Evolutionary conservation across 352 stramenopile genomes (phyloP).

Genomic region (Phytophthora cactorum): DNA sequence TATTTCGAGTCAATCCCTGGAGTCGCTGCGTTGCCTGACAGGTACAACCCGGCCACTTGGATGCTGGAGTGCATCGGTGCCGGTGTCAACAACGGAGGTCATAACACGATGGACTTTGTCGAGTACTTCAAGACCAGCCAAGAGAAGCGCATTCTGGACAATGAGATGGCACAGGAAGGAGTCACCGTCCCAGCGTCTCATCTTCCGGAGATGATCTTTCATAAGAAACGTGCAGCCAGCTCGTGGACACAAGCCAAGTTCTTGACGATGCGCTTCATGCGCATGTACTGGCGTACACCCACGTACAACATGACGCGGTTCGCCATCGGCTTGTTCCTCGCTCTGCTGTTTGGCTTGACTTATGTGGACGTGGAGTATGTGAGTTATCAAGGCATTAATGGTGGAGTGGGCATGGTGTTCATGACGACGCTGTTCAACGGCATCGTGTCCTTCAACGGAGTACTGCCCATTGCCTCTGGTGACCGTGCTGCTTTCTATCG

Average conservation of each 20-base stretch:
- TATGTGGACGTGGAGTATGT: constrained; percentile 34
- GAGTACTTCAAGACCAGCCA: constrained; percentile 28
- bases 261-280: constrained; percentile 36
- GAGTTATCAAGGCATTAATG: constrained; percentile 39
- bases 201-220: constrained; percentile 33
- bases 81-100: constrained; percentile 78
- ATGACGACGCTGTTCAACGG: constrained; percentile 66
- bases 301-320: constrained; percentile 84
- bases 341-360: constrained; percentile 21
- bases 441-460: constrained; percentile 27
- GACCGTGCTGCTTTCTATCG: constrained; percentile 75
- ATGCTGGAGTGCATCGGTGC: constrained; percentile 34
- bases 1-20: constrained; percentile 34
- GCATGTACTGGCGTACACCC: constrained; percentile 84
- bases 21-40: constrained; percentile 40
- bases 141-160: constrained; percentile 22
- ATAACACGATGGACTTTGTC: constrained; percentile 60
- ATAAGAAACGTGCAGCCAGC: constrained; percentile 33
- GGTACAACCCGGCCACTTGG: constrained; percentile 40
- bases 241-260: constrained; percentile 33
- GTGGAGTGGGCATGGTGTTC: constrained; percentile 77
- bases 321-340: constrained; percentile 41
- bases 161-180: constrained; percentile 31
- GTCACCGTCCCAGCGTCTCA: constrained; percentile 23
- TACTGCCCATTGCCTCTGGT: constrained; percentile 48